These are phyloP conservation scores for Hirschfeldia incana DNA, from an alignment of 345 rosid species.

Conservation along the genomic window DNA sequence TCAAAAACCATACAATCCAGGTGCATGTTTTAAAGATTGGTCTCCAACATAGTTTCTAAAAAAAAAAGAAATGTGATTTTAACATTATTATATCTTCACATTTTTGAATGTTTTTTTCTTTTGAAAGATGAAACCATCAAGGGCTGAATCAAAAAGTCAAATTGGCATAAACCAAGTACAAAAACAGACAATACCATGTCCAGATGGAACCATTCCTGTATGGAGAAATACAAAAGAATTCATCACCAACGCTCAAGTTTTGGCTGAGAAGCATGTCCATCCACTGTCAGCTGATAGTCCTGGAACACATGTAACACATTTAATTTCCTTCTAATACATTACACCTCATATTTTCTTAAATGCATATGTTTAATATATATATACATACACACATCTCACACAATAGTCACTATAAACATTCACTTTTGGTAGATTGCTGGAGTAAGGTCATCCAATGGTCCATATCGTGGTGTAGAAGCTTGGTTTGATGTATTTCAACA, in stretches of 20 bases:
- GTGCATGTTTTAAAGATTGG: not conserved
- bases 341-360: not conserved
- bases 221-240: slow-evolving; percentile 7
- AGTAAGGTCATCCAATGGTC: not conserved
- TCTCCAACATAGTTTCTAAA: not conserved
- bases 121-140: not conserved
- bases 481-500: no score
- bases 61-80: not conserved
- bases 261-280: not conserved
- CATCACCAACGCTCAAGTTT: not conserved
- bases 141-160: not conserved
- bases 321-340: not conserved
- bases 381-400: not conserved
- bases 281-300: not conserved
- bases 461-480: slow-evolving; percentile 1
- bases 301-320: not conserved
- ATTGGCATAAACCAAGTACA: not conserved
- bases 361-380: not conserved
- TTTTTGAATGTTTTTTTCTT: not conserved
- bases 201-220: slow-evolving; percentile 1
- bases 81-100: not conserved
- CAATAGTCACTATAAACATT: not conserved
- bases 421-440: slow-evolving; percentile 5
- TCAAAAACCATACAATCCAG: slow-evolving; percentile 20
- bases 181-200: not conserved